Conservation (phyloP, 352 stramenopile species). For the Globisporangium barbulae region DNA sequence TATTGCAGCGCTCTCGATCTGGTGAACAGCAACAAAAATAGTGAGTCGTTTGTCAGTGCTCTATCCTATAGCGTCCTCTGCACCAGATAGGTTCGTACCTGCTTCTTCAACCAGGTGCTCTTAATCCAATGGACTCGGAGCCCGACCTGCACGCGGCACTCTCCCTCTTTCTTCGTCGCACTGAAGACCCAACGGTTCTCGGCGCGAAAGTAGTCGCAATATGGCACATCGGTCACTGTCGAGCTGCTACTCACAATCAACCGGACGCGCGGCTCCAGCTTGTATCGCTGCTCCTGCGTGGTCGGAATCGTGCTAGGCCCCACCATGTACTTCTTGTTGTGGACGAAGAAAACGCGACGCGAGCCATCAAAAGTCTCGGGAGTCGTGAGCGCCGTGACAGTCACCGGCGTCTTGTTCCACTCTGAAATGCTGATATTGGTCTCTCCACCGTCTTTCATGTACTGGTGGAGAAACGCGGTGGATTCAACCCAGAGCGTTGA, state of each 20-base stretch:
- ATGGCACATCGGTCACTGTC: slow-evolving; percentile 70
- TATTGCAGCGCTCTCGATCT: slow-evolving; percentile 81
- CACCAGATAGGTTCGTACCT: slow-evolving; percentile 33
- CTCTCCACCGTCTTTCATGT: slow-evolving; percentile 47
- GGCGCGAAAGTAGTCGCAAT: slow-evolving; percentile 86
- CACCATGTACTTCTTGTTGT: slow-evolving; percentile 91
- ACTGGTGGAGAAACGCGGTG: slow-evolving; percentile 33
- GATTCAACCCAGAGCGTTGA: slow-evolving; percentile 65
- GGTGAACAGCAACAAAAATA: neutral
- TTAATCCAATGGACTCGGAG: slow-evolving; percentile 77
- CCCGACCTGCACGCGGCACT: slow-evolving; percentile 56
- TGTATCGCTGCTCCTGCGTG: slow-evolving; percentile 63
- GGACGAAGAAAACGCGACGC: slow-evolving; percentile 53
- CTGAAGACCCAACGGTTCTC: slow-evolving; percentile 86
- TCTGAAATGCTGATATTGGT: slow-evolving; percentile 53
- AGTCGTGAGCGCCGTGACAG: slow-evolving; percentile 54
- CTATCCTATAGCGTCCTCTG: neutral
- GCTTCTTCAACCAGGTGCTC: slow-evolving; percentile 86
- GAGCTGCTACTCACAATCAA: slow-evolving; percentile 77
- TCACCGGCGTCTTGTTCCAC: slow-evolving; percentile 42
- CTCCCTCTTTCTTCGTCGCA: slow-evolving; percentile 32
- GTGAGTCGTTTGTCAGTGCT: neutral
- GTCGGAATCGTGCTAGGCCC: slow-evolving; percentile 77
- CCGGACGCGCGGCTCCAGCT: slow-evolving; percentile 33
- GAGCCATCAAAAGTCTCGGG: slow-evolving; percentile 62